Evolutionary conservation across 2,329 filamentous ascomycete genomes (phyloP), one percentile per base, ranked within the genome.

Genomic region (Orbilia ellipsospora): DNA sequence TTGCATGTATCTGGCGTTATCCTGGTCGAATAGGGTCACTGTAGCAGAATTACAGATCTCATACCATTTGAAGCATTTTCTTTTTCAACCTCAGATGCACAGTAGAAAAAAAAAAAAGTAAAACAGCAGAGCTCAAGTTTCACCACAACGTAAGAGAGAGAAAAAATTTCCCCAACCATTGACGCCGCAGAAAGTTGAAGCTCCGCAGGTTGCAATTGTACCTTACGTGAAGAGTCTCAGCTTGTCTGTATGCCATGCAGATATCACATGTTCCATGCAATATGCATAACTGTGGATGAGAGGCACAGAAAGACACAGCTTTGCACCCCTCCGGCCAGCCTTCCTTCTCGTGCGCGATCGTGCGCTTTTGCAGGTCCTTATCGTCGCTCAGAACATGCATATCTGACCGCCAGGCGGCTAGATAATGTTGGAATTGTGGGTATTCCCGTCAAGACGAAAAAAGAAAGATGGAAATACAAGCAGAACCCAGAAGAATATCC

Each of bases 1-100:
- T 63, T 74, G 62, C 70, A 74, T 74, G 63, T 60, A 63, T 55
- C 60, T 63, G 70, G 70, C 70, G 70, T 74, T 67, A 73, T 48
- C 67, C 57, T 48, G 59, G 57, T 70, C 60, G 59, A 59, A 59
- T 26, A 48, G 50, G 44, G 28, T 64, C 59, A 23, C 57, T 63
- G 56, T 55, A 40, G 51, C 57, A 51, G 63, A 66, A 67, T 63
- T 74, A 48, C 12, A 48, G 31, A 36, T 64, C 12, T 56, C 26
- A 50, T 57, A 16, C 40, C 18, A 18, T 55, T 26, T 42, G 36
- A 56, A 13, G 31, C 50, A 48, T 48, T 66, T 36, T 57, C 15
- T 57, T 51, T 56, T 51, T 7, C 7, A 10, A n/a, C 28, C 51
- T 20, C 31, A 36, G 31, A 36, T 36, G 31, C 31, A 36, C 31